A percentile compares a stretch with the other conserved stretches of the same genome.
Evolutionary conservation across 23 red algal genomes (phyloP).

Genomic region (Gracilaria gracilis): DNA sequence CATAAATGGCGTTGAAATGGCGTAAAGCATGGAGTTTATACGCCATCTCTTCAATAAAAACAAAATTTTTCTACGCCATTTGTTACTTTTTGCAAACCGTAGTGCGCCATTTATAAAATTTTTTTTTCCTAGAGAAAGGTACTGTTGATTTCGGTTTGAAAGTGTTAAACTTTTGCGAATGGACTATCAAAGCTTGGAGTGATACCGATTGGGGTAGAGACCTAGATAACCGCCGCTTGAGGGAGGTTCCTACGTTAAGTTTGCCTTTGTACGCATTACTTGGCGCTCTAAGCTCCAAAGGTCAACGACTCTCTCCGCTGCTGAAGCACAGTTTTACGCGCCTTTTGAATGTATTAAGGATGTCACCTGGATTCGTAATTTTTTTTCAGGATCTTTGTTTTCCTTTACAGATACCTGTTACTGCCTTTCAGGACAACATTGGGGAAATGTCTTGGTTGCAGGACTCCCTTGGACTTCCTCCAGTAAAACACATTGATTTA

Average conservation of each 20-base stretch:
- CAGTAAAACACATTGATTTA: background rate
- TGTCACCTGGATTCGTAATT: background rate
- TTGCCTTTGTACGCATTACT: background rate
- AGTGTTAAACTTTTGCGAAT: no score
- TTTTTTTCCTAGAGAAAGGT: no score
- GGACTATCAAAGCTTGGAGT: background rate
- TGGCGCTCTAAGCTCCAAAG: slow-evolving; percentile 21
- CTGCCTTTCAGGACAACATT: no score
- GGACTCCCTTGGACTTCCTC: background rate
- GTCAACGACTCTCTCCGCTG: background rate
- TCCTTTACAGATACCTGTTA: no score
- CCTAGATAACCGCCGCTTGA: slow-evolving; percentile 1
- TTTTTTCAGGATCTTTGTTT: background rate
- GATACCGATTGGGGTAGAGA: slow-evolving; percentile 16
- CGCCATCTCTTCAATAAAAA: no score
- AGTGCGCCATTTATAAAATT: no score
- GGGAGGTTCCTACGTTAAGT: background rate
- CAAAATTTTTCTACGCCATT: no score
- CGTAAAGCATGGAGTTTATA: no score
- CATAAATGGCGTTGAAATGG: no score
- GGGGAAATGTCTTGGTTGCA: background rate
- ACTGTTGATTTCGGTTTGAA: no score
- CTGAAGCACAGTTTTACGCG: slow-evolving; percentile 24
- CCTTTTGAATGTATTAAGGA: slow-evolving; percentile 8
- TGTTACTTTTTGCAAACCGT: no score